Evolutionary conservation across 2,329 filamentous ascomycete genomes (phyloP).

Genomic region (Triangularia verruculosa): DNA sequence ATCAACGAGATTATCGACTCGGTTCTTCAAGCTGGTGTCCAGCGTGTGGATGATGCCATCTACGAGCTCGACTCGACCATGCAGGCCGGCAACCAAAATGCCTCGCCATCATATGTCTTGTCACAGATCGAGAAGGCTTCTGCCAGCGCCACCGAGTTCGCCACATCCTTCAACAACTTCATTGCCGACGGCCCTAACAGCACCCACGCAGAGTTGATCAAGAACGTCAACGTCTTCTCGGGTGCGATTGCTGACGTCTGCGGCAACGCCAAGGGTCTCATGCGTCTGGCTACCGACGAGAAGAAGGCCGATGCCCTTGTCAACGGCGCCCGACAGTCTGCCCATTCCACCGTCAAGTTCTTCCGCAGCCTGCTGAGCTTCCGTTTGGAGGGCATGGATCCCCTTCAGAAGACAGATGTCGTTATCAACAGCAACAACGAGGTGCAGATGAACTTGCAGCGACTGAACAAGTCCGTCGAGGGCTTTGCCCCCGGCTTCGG

Average conservation of each 20-base stretch:
- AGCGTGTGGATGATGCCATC: constrained; percentile 90
- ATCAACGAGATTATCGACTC: constrained; percentile 98
- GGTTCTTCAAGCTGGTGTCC: constrained; percentile 86
- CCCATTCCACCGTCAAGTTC: constrained; percentile 85
- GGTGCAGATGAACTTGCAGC: constrained; percentile 89
- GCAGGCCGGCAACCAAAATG: constrained; percentile 98
- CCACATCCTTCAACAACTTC: constrained; percentile 96
- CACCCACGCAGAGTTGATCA: constrained; percentile 86
- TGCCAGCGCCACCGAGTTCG: constrained; percentile 92
- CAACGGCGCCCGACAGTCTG: constrained; percentile 77
- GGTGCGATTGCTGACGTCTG: constrained; percentile 91
- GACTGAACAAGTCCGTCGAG: constrained; percentile 89
- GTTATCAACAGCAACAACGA: constrained; percentile 98
- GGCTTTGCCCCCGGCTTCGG: constrained; percentile 83
- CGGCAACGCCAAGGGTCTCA: constrained; percentile 94
- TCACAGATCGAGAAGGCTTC: constrained; percentile 98
- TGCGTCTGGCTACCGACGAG: constrained; percentile 88
- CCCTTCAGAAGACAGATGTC: constrained; percentile 90
- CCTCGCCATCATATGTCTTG: constrained; percentile 88
- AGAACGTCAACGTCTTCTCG: constrained; percentile 84
- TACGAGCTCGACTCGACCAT: constrained; percentile 97
- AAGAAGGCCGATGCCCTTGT: constrained; percentile 88
- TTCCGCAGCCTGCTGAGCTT: constrained; percentile 94
- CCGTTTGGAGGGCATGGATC: constrained; percentile 84
- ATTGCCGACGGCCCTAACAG: constrained; percentile 94